These are phyloP conservation scores for Suillus ampliporus DNA, from an alignment of 768 basidiomycete species.

Conservation along the genomic window DNA sequence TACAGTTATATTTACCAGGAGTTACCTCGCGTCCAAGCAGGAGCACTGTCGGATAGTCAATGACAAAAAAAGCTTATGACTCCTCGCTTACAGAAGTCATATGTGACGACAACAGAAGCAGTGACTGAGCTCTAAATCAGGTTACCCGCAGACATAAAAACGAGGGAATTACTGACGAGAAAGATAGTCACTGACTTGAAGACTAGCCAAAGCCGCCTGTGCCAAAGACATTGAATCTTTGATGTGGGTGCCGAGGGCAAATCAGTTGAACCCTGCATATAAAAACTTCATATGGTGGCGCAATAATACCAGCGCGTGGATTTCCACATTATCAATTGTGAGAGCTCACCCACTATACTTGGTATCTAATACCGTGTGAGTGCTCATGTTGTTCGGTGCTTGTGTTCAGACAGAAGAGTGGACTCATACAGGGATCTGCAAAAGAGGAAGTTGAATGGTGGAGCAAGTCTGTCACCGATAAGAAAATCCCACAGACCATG, in stretches of 20 bases:
- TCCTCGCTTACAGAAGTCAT: not conserved
- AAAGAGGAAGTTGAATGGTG: not conserved
- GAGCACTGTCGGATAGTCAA: not conserved
- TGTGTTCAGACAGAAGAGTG: not conserved
- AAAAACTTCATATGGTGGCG: not conserved
- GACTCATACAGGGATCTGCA: not conserved
- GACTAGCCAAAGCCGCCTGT: not conserved
- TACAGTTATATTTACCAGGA: not conserved
- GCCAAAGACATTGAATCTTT: not conserved
- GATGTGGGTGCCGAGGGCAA: not conserved
- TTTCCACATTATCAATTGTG: not conserved
- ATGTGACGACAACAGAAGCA: not conserved
- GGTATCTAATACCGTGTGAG: not conserved
- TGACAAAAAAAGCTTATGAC: not conserved
- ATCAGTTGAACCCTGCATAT: not conserved
- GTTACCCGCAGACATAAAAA: not conserved
- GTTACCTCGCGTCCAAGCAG: not conserved
- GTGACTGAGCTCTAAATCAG: not conserved
- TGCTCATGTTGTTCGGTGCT: constrained; percentile 1
- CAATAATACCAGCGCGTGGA: not conserved
- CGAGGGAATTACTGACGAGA: not conserved
- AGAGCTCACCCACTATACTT: not conserved
- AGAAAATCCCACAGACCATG: not conserved
- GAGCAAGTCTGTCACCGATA: not conserved
- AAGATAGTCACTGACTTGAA: not conserved